These are phyloP conservation scores for Chaetomiaceae sp. DNA, from an alignment of 2,329 filamentous ascomycete genomes.

Conservation along the genomic window DNA sequence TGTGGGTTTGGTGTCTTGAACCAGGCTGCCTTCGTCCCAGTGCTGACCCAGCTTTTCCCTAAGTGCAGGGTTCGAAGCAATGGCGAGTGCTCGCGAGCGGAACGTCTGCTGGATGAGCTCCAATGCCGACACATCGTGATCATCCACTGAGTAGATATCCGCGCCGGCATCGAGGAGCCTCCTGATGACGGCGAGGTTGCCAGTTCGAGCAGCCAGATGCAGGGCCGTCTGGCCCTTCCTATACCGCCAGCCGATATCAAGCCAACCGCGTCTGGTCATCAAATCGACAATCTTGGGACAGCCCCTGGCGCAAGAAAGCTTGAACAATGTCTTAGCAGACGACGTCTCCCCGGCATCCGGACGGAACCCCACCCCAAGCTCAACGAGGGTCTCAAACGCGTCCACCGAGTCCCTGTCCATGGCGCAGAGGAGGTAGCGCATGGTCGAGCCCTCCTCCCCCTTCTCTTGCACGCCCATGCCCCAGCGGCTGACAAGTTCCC, in stretches of 20 bases:
- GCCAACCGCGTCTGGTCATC: background rate
- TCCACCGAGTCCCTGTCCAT: background rate
- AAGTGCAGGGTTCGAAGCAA: too few relatives aligned
- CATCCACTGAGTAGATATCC: too few relatives aligned
- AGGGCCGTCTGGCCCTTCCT: background rate
- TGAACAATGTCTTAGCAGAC: background rate
- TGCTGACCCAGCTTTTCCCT: too few relatives aligned
- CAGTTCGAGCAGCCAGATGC: background rate
- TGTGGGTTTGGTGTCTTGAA: too few relatives aligned
- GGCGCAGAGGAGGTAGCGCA: background rate
- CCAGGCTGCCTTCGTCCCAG: too few relatives aligned
- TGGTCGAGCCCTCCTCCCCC: background rate
- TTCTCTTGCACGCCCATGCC: background rate
- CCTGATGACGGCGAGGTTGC: too few relatives aligned
- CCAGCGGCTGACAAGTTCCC: conserved; percentile 3
- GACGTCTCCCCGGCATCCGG: background rate
- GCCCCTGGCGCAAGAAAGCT: background rate
- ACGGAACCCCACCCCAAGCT: background rate
- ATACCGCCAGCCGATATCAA: background rate
- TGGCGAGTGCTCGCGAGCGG: too few relatives aligned
- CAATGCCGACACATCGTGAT: too few relatives aligned
- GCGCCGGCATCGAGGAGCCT: too few relatives aligned
- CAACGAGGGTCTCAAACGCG: background rate
- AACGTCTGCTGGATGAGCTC: too few relatives aligned
- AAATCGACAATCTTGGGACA: background rate